Evolutionary conservation across 495 filamentous ascomycete species (phyloP), one percentile per base, ranked within the genome.

Genomic region (Ascobolus immersus): DNA sequence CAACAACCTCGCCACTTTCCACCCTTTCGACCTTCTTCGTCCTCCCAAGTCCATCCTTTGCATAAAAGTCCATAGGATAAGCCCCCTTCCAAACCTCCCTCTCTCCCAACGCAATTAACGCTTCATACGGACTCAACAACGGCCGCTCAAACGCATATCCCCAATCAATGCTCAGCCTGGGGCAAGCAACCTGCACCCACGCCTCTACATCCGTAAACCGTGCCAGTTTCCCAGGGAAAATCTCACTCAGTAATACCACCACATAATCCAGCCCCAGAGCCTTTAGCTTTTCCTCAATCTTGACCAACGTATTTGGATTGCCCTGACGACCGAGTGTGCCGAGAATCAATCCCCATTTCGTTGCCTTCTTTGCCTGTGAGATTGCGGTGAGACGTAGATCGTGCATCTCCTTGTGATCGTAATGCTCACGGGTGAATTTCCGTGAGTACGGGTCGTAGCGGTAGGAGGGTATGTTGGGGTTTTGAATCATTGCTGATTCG

Each of bases 31-130:
- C 52, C 25, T 60, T 61, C 50, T 55, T 77, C 17, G 73, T 78
- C 47, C 89, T 67, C 10, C 86, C 86, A 22, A 96, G 52, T 0
- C 86, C 86, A 9, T 91, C 79, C 51, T 75, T 86, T 0, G 70
- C 78, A 59, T 96, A 96, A 41, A 86, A 96, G 53, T 94, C 82
- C 86, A 96, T 96, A 4, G 78, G 79, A 53, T 96, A 96, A 11
- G 58, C 55, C 37, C 50, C 57, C 31, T 57, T 57, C 84, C 84
- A 92, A 33, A 69, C 70, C 38, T 84, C 61, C 19, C 45, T 40
- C 33, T 67, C 65, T 3, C 73, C 77, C 28, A 96, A 52, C 21
- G 77, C 86, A 33, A 96, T 71, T 32, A 93, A 60, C 17, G 86
- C 86, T 54, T 96, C 86, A 41, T 94, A 93, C 9, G 86, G 84